Evolutionary conservation across 2,329 filamentous ascomycete genomes (phyloP), one percentile per base, ranked within the genome.

Genomic region (Xenoacremonium recifei): DNA sequence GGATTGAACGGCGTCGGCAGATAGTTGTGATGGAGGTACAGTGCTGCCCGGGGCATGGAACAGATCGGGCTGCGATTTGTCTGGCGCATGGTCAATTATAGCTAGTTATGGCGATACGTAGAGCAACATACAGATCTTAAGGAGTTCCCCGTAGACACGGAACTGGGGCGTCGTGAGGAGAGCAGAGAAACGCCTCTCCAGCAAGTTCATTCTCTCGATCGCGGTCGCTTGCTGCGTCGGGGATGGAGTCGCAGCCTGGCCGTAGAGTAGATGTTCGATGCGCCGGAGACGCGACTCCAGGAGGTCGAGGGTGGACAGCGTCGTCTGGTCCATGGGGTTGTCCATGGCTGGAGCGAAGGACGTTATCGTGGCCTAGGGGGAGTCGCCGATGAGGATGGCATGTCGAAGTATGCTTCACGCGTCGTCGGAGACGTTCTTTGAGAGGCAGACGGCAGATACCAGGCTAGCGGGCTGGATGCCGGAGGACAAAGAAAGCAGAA

Each of bases 221-320:
- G 73, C 70, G 1, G 77, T 68, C 13, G 62, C 61, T 17, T 70
- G 52, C 12, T 70, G 62, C 3, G 61, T 49, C 5, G 57, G 49
- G 0, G 62, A 52, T 2, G 62, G 51, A 3, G 66, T 58, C 2
- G 60, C 50, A 3, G 64, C 41, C 4, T 70, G 64, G 19, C 79
- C 79, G 53, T 77, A 73, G 33, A 84, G 68, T 3, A 82, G 61
- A 50, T 82, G 77, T 53, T 84, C 80, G 44, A 83, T 67, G 34
- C 79, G 77, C 13, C 73, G 63, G 10, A 84, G 70, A n/a, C 80
- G 79, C 37, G 73, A 68, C 55, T 82, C 78, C 25, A 84, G 70
- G 19, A 82, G 67, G 31, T 68, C 70, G 45, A 83, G 70, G 2
- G 79, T 82, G 23, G 72, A 68, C 7, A 80, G 64, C 1, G 76